Percentiles rank a stretch among this genome's conserved stretches.
Conservation (phyloP, 441 rosid species). For the Croton setiger region DNA sequence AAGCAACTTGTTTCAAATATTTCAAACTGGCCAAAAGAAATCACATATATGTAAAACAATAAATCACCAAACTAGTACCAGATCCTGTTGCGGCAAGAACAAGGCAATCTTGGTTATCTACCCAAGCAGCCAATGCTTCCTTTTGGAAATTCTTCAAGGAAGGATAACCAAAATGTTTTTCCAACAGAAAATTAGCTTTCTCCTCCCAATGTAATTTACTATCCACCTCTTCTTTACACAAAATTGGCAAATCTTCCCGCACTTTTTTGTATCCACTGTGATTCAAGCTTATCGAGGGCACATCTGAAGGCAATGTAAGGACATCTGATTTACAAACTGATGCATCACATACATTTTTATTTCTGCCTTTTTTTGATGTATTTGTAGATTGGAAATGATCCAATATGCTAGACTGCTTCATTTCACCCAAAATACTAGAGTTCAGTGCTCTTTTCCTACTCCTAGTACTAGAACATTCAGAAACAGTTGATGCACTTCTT, state of each 20-base stretch:
- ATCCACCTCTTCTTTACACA: conserved; percentile 32
- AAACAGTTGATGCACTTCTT: conserved; percentile 28
- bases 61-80: conserved; percentile 38
- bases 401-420: conserved; percentile 52
- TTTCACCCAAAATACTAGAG: conserved; percentile 24
- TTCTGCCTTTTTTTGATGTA: conserved; percentile 29
- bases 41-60: conserved; percentile 5
- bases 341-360: conserved; percentile 11
- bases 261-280: conserved; percentile 10
- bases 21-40: not conserved
- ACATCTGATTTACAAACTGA: conserved; percentile 26
- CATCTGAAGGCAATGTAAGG: conserved; percentile 24
- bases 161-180: conserved; percentile 54
- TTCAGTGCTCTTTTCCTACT: conserved; percentile 16
- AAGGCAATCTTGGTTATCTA: conserved; percentile 68
- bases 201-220: conserved; percentile 54
- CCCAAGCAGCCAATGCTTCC: conserved; percentile 80
- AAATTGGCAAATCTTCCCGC: conserved; percentile 23
- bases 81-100: conserved; percentile 95
- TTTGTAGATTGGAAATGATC: conserved; percentile 50
- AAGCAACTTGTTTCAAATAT: conserved; percentile 5
- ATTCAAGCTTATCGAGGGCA: conserved; percentile 7
- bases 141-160: conserved; percentile 71
- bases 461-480: conserved; percentile 22
- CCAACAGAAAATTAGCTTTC: conserved; percentile 43